These are phyloP conservation scores for Fusarium buxicola DNA, from an alignment of 2,329 filamentous ascomycete species.

Conservation along the genomic window DNA sequence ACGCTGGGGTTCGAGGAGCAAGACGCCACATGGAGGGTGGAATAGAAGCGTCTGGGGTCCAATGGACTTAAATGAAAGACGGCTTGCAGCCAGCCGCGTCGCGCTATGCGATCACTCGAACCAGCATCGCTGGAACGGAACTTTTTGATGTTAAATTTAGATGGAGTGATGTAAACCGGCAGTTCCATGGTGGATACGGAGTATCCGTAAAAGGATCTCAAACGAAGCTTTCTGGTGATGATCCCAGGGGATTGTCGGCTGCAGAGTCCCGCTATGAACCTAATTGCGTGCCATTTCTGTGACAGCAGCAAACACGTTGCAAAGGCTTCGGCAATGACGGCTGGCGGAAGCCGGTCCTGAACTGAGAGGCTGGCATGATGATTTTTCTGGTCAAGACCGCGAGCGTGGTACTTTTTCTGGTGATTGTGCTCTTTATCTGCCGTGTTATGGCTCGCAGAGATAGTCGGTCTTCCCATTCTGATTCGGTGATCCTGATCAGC, in stretches of 20 bases:
- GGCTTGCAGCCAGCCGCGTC: constrained; percentile 24
- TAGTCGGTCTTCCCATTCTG: not conserved
- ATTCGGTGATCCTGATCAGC: not conserved
- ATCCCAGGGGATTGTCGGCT: constrained; percentile 7
- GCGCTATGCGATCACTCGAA: constrained; percentile 7
- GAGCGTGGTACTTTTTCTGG: not conserved
- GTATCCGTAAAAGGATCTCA: not conserved
- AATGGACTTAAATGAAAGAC: constrained; percentile 12
- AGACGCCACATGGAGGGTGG: constrained; percentile 16
- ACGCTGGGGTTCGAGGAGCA: constrained; percentile 23
- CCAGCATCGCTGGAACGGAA: constrained; percentile 7
- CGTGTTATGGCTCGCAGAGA: not conserved
- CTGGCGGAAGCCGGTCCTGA: constrained; percentile 12
- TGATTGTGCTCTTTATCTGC: no score
- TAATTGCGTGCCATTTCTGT: constrained; percentile 9
- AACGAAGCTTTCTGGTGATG: constrained; percentile 1
- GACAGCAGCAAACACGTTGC: constrained; percentile 4
- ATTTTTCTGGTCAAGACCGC: not conserved
- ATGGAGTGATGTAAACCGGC: constrained; percentile 22
- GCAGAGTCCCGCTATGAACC: not conserved
- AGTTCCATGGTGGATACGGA: constrained; percentile 3
- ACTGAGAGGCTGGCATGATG: constrained; percentile 15
- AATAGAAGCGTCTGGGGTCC: constrained; percentile 13
- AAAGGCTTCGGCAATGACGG: constrained; percentile 23
- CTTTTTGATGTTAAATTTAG: constrained; percentile 20